A percentile compares a stretch with the other conserved stretches of the same genome.
phyloP scores from a whole-genome alignment of 2,329 filamentous ascomycete species.

The Ophiosphaerella narmari region DNA sequence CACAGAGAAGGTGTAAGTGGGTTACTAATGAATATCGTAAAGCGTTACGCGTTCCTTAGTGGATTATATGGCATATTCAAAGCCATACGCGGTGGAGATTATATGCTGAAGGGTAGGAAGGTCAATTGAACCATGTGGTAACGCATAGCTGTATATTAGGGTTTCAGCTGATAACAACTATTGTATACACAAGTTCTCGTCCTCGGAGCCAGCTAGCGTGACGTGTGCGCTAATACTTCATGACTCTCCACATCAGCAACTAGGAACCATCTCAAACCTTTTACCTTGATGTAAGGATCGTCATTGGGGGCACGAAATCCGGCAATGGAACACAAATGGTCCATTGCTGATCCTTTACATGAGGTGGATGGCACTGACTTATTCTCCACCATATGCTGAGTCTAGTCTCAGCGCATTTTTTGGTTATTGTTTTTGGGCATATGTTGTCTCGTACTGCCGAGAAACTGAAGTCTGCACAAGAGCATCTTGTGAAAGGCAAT shows the following conservation, averaged over 20 bases:
- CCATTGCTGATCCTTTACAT: neutral
- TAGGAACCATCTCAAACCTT: neutral
- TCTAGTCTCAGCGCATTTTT: slow-evolving; percentile 26
- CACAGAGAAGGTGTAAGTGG: slow-evolving; percentile 26
- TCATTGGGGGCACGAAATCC: neutral
- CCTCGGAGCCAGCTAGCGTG: neutral
- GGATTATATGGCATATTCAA: slow-evolving; percentile 48
- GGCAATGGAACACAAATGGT: neutral
- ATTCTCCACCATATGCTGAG: slow-evolving; percentile 12
- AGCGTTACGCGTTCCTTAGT: slow-evolving; percentile 37
- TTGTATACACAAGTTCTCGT: no score
- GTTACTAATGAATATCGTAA: slow-evolving; percentile 25
- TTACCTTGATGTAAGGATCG: no score
- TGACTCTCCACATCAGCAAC: neutral
- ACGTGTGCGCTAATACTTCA: slow-evolving; percentile 5
- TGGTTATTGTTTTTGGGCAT: slow-evolving; percentile 8
- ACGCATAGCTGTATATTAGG: neutral
- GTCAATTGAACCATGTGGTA: neutral
- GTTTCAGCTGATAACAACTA: no score
- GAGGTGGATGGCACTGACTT: neutral
- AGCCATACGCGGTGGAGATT: slow-evolving; percentile 39
- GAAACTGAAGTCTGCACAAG: neutral
- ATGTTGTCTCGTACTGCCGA: slow-evolving; percentile 2
- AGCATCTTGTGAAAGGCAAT: neutral
- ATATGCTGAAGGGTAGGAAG: slow-evolving; percentile 33